These are phyloP conservation scores for Rhizoctonia solani DNA, from an alignment of 1,284 basidiomycete species.

Conservation along the genomic window DNA sequence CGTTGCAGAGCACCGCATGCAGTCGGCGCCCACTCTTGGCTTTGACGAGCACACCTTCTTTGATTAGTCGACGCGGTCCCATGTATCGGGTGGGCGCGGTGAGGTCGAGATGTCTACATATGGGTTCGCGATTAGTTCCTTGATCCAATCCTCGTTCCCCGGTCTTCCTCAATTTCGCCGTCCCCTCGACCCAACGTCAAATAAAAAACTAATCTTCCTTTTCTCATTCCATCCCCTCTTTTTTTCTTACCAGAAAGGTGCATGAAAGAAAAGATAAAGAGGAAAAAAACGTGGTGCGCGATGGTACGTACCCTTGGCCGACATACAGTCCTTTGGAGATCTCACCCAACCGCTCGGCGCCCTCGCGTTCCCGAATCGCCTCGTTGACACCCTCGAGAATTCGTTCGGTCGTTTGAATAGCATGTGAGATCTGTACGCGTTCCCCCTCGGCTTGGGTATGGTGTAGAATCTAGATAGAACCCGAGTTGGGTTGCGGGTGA, in stretches of 20 bases:
- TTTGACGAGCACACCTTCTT: constrained; percentile 79
- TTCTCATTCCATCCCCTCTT: background rate
- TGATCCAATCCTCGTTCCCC: too few species aligned
- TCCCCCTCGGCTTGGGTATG: constrained; percentile 74
- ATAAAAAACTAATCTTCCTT: too few species aligned
- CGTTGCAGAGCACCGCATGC: constrained; percentile 76
- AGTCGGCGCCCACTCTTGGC: constrained; percentile 83
- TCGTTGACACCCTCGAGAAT: constrained; percentile 87
- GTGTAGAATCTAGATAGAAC: constrained; percentile 64
- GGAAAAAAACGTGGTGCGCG: background rate
- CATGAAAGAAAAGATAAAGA: too few species aligned
- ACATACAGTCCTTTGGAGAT: constrained; percentile 84
- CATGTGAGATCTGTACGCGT: constrained; percentile 55
- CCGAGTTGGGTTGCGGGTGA: too few species aligned
- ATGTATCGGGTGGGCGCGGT: constrained; percentile 83
- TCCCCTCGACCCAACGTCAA: too few species aligned
- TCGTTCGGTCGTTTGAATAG: constrained; percentile 68
- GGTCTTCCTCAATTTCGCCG: constrained; percentile 36
- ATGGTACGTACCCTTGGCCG: constrained; percentile 69
- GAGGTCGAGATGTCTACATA: constrained; percentile 76
- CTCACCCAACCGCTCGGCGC: constrained; percentile 66
- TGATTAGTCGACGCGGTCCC: constrained; percentile 74
- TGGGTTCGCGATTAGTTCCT: too few species aligned
- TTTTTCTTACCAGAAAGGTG: background rate
- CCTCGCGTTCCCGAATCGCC: constrained; percentile 83